Evolutionary conservation across 768 basidiomycete species (phyloP).

Genomic region (Rickenella mellea): DNA sequence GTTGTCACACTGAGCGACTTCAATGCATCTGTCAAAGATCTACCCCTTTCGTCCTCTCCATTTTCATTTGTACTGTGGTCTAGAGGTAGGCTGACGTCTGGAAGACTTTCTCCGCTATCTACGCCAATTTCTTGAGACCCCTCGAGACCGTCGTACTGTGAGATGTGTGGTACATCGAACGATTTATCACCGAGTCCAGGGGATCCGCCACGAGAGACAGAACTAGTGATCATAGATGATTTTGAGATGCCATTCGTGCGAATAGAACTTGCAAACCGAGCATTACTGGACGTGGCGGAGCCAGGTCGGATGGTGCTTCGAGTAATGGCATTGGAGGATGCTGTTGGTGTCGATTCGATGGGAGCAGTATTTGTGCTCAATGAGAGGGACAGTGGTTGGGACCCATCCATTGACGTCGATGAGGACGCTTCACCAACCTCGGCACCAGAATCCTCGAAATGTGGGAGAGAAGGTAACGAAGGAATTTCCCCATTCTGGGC

Average conservation of each 20-base stretch:
- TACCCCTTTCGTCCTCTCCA: conserved; percentile 27
- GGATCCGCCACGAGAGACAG: too few species aligned
- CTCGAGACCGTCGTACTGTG: too few species aligned
- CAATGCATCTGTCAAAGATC: conserved; percentile 49
- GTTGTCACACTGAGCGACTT: conserved; percentile 45
- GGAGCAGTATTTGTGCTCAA: conserved; percentile 36
- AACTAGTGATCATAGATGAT: too few species aligned
- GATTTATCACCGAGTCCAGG: too few species aligned
- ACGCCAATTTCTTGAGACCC: too few species aligned
- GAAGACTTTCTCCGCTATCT: conserved; percentile 41
- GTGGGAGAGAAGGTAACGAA: conserved; percentile 69
- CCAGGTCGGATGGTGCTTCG: conserved; percentile 42
- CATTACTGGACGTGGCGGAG: conserved; percentile 39
- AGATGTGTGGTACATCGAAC: too few species aligned
- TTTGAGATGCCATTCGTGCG: too few species aligned
- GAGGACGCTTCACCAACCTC: conserved; percentile 2
- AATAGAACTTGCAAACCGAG: conserved; percentile 44
- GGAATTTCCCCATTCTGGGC: conserved; percentile 56
- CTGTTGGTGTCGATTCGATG: conserved; percentile 58
- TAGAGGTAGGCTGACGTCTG: conserved; percentile 43
- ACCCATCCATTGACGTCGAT: not conserved
- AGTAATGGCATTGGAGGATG: conserved; percentile 37
- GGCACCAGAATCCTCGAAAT: conserved; percentile 59
- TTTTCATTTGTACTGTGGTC: conserved; percentile 35
- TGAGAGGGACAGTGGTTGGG: too few species aligned